Percentiles rank a stretch among this genome's conserved stretches.
phyloP scores from a whole-genome alignment of 129 eudicot genomes.

The Calendula officinalis region DNA sequence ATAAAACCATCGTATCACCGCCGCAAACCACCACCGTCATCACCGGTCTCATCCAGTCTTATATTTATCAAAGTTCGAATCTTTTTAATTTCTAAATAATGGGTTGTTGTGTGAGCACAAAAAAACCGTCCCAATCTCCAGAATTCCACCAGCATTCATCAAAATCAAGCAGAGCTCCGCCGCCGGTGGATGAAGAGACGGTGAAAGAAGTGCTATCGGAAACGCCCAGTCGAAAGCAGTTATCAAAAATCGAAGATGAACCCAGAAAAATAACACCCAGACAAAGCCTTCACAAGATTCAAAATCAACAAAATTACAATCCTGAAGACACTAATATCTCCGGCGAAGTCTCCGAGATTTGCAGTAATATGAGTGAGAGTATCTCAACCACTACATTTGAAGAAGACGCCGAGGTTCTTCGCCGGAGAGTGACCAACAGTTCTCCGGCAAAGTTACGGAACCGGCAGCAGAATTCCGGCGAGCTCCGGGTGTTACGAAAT shows the following conservation, averaged over 20 bases:
- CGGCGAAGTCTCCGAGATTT: conserved; percentile 49
- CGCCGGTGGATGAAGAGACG: conserved; percentile 55
- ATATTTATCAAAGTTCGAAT: conserved; percentile 5
- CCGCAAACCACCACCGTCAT: neutral
- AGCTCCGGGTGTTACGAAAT: conserved; percentile 34
- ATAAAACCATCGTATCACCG: conserved; percentile 14
- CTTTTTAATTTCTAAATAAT: conserved; percentile 19
- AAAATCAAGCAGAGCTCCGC: conserved; percentile 45
- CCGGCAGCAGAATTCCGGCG: conserved; percentile 40
- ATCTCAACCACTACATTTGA: conserved; percentile 36
- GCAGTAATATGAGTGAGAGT: conserved; percentile 46
- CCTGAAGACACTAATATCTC: conserved; percentile 12
- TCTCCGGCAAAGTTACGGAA: conserved; percentile 47
- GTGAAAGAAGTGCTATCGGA: conserved; percentile 71
- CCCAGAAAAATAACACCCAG: conserved; percentile 28
- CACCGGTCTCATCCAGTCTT: neutral
- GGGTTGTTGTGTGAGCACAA: conserved; percentile 55
- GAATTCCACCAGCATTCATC: conserved; percentile 31
- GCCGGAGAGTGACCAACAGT: conserved; percentile 29
- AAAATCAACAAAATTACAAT: conserved; percentile 12
- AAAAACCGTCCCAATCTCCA: conserved; percentile 22
- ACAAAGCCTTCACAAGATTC: conserved; percentile 20
- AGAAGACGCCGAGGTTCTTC: conserved; percentile 40
- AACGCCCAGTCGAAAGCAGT: conserved; percentile 36
- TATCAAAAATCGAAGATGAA: conserved; percentile 19